Base-by-base conservation (phyloP, 1,139 yeast genomes). In the Pichia sp. region DNA sequence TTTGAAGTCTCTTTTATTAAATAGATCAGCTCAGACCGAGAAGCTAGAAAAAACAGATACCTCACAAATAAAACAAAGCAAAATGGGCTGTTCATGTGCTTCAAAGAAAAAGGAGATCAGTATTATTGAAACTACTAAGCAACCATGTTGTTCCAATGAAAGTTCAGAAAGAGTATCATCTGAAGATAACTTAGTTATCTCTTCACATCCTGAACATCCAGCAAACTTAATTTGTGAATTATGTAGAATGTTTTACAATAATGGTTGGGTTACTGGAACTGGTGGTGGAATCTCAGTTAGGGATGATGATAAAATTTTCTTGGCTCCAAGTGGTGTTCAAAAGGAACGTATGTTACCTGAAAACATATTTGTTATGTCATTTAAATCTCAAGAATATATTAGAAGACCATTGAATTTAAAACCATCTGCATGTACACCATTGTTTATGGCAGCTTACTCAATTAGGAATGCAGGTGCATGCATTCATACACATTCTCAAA, bases 291-390 rank as follows among this genome's bases (percentile, higher is more conserved):
- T 90, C 59, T 85, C 95, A 37, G 84, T 90, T 47, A 73, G 85
- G 54, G 80, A 83, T 46, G 73, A 66, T 3, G 73, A 79, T 50
- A 62, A 71, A 39, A 80, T 87, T 26, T 90, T 78, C 63, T 75
- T 90, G 42, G 95, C 97, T 0, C 97, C 97, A 2, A 86, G 96
- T 7, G 97, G 97, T 1, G 95, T 90, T 7, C 97, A 90, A 64
- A 90, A 90, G 68, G 97, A 90, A 66, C 72, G 90, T 55, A 81
- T 90, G 76, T 70, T 75, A 46, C 95, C 96, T 2, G 76, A 78
- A 60, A 89, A 90, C 63, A 76, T 90, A 79, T 88, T 87, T 65
- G 88, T 88, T 18, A 82, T 83, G 69, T 81, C 83, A 53, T 65
- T 74, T 27, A 71, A 74, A 7, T 71, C 76, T n/a, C 71, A 74